A percentile compares a stretch with the other conserved stretches of the same genome.
Evolutionary conservation across 208 protist species (phyloP).

Genomic region (Crithidia expoeki): DNA sequence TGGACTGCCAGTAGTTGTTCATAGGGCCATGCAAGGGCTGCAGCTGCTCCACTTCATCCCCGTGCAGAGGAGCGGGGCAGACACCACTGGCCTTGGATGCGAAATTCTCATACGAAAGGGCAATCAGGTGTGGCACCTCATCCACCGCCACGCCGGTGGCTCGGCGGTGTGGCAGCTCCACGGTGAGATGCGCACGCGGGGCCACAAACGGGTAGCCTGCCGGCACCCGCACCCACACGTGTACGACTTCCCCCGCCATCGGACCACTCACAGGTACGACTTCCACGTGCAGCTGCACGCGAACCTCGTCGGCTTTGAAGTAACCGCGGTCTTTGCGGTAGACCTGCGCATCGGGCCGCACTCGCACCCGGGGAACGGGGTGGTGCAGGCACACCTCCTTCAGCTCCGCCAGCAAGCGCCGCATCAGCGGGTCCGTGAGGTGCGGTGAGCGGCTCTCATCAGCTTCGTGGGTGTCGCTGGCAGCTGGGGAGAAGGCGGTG

Average conservation of each 20-base stretch:
- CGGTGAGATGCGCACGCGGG: conserved; percentile 39
- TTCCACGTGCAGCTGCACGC: conserved; percentile 44
- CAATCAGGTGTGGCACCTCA: conserved; percentile 45
- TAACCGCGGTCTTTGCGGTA: conserved; percentile 15
- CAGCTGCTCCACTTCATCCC: conserved; percentile 12
- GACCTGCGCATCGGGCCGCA: conserved; percentile 25
- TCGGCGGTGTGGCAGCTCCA: conserved; percentile 43
- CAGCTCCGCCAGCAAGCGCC: conserved; percentile 13
- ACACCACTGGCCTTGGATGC: not conserved
- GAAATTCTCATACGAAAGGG: conserved; percentile 23
- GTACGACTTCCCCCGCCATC: conserved; percentile 43
- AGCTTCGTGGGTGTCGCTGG: not conserved
- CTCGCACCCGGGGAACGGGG: conserved; percentile 17
- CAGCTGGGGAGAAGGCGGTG: not conserved
- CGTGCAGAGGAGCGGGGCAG: conserved; percentile 12
- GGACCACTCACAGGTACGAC: conserved; percentile 54
- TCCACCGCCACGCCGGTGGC: conserved; percentile 42
- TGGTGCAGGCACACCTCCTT: conserved; percentile 7
- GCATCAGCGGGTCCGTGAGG: conserved; percentile 21
- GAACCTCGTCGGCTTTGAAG: conserved; percentile 29
- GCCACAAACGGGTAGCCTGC: conserved; percentile 51
- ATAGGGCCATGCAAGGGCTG: conserved; percentile 3
- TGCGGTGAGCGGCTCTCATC: conserved; percentile 2
- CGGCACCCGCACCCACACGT: conserved; percentile 47
- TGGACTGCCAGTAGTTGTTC: conserved; percentile 32